Evolutionary conservation across 83 land plant genomes (phyloP).

Genomic region (Larix sibirica): DNA sequence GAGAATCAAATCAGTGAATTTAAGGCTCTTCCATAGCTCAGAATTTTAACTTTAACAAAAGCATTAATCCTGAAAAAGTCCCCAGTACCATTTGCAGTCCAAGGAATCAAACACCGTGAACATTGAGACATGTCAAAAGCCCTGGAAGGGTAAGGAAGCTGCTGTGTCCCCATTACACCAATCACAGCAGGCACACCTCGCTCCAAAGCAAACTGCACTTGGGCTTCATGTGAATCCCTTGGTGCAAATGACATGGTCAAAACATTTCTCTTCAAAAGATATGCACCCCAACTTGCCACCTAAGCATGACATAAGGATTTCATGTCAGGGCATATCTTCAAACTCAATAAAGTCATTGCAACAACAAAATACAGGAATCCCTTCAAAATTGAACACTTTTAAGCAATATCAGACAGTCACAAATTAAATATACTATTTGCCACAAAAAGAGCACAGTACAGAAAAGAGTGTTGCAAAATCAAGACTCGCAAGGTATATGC

Average conservation of each 20-base stretch:
- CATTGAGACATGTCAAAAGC: constrained; percentile 80
- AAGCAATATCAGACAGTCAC: neutral
- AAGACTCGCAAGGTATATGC: constrained; percentile 23
- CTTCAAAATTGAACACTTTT: neutral
- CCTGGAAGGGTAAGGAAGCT: constrained; percentile 61
- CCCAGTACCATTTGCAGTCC: constrained; percentile 64
- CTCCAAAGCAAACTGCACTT: constrained; percentile 75
- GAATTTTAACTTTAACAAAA: neutral
- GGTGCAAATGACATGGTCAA: constrained; percentile 79
- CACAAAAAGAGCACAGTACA: neutral
- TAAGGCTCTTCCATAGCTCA: neutral
- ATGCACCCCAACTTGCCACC: constrained; percentile 87
- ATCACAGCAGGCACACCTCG: constrained; percentile 77
- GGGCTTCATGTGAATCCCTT: constrained; percentile 72
- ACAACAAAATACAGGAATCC: neutral
- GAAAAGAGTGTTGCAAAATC: neutral
- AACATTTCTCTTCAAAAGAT: constrained; percentile 64
- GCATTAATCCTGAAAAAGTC: neutral
- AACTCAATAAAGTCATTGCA: neutral
- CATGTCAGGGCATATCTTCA: neutral
- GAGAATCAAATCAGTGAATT: neutral
- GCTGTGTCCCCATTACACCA: constrained; percentile 63
- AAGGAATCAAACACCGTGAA: constrained; percentile 72
- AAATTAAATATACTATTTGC: neutral
- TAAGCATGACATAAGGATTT: constrained; percentile 19